A percentile compares a stretch with the other conserved stretches of the same genome.
Evolutionary conservation across 495 filamentous ascomycete genomes (phyloP).

Genomic region (Hyaloscypha bicolor): DNA sequence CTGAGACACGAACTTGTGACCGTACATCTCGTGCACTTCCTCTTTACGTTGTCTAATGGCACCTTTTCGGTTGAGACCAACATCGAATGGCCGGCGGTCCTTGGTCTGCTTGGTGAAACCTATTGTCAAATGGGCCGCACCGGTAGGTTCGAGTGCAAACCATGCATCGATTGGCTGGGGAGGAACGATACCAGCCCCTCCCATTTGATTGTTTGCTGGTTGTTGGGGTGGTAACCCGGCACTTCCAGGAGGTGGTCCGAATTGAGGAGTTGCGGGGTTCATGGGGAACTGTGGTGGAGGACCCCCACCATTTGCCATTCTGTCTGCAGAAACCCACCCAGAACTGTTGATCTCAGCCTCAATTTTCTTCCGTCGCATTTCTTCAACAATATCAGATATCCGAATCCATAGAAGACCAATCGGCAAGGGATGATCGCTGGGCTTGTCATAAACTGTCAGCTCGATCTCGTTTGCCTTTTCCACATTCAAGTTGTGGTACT

Average conservation of each 20-base stretch:
- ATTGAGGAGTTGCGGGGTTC: constrained; percentile 47
- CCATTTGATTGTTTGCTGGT: constrained; percentile 9
- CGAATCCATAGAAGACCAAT: constrained; percentile 96
- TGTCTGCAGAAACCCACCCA: constrained; percentile 96
- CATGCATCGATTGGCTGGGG: constrained; percentile 84
- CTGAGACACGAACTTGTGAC: constrained; percentile 96
- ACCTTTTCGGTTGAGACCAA: constrained; percentile 91
- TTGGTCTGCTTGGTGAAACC: constrained; percentile 75
- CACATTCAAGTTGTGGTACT: constrained; percentile 86
- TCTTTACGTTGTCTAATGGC: constrained; percentile 97
- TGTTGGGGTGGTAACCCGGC: constrained; percentile 15
- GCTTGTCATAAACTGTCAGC: constrained; percentile 95
- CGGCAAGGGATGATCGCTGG: constrained; percentile 80
- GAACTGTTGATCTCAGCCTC: constrained; percentile 88
- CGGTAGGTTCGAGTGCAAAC: constrained; percentile 95
- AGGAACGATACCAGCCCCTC: constrained; percentile 42
- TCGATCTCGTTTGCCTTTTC: constrained; percentile 99
- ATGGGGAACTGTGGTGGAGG: constrained; percentile 57
- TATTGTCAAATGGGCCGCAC: constrained; percentile 83
- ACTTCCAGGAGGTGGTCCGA: constrained; percentile 36
- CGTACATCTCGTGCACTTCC: constrained; percentile 95
- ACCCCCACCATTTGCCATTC: constrained; percentile 67
- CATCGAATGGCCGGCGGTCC: constrained; percentile 68
- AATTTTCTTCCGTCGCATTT: constrained; percentile 96
- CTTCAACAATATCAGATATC: constrained; percentile 95